Conservation (phyloP, 1,284 basidiomycete genomes). For the Xerocomus cyaneibrunnescens region DNA sequence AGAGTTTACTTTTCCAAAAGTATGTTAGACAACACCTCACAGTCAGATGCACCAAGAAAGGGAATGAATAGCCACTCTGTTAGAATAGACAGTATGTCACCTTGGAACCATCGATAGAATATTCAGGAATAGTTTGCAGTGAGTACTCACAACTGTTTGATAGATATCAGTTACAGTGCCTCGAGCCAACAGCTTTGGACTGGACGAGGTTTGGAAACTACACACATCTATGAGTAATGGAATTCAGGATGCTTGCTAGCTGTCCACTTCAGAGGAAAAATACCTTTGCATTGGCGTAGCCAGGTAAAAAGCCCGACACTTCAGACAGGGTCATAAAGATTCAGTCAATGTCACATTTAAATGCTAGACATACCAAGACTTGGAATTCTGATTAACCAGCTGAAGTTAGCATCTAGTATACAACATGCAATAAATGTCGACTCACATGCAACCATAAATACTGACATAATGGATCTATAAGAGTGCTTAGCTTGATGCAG, state of each 20-base stretch:
- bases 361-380: no score
- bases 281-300: background rate
- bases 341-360: no score
- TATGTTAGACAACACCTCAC: constrained; percentile 1
- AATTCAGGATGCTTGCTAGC: background rate
- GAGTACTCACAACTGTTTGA: background rate
- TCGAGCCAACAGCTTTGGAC: no score
- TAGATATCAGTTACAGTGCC: background rate
- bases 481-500: no score
- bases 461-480: no score
- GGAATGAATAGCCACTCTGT: background rate
- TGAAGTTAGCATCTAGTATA: no score
- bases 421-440: background rate
- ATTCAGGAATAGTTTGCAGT: background rate
- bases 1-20: no score
- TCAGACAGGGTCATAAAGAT: background rate
- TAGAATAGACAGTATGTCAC: background rate
- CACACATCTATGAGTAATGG: background rate
- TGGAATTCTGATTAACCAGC: no score
- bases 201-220: no score
- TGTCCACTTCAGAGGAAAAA: background rate
- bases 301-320: background rate
- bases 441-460: no score
- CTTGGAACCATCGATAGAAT: background rate
- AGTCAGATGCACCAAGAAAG: constrained; percentile 7